Conservation (phyloP, 768 basidiomycete species). For the Naganishia kalamii region DNA sequence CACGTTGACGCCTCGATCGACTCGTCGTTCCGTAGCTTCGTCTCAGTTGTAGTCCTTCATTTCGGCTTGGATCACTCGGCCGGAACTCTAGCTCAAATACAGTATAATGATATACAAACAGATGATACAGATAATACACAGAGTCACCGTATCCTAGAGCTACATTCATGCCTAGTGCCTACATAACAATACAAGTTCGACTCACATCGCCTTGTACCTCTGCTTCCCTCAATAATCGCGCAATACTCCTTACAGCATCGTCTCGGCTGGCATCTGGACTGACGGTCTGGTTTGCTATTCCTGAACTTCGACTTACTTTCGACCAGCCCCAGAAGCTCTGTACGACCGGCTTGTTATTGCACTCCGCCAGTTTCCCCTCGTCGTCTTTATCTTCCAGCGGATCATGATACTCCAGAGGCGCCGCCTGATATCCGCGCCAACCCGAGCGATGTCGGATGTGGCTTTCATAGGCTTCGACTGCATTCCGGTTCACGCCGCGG, state of each 20-base stretch:
- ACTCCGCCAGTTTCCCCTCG: constrained; percentile 9
- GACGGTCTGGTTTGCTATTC: neutral
- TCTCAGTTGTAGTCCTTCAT: neutral
- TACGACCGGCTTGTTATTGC: constrained; percentile 4
- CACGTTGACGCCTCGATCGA: neutral
- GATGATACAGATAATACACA: too few relatives aligned
- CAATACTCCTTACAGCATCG: constrained; percentile 3
- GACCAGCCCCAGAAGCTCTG: constrained; percentile 25
- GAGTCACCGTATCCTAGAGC: too few relatives aligned
- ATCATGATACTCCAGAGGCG: constrained; percentile 18
- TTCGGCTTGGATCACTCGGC: too few relatives aligned
- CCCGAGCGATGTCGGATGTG: constrained; percentile 16
- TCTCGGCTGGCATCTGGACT: neutral
- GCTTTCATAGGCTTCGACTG: constrained; percentile 15
- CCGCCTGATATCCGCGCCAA: constrained; percentile 21
- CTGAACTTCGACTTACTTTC: constrained; percentile 6
- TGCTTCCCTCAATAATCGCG: constrained; percentile 2
- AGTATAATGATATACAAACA: neutral
- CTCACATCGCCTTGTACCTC: constrained; percentile 8
- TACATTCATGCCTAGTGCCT: neutral
- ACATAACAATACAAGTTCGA: neutral
- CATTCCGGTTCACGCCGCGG: constrained; percentile 14
- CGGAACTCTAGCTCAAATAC: neutral
- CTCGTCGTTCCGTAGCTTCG: neutral
- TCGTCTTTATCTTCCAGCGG: neutral